Base-by-base conservation (phyloP, 2,329 filamentous ascomycete genomes). In the Penicillium expansum region DNA sequence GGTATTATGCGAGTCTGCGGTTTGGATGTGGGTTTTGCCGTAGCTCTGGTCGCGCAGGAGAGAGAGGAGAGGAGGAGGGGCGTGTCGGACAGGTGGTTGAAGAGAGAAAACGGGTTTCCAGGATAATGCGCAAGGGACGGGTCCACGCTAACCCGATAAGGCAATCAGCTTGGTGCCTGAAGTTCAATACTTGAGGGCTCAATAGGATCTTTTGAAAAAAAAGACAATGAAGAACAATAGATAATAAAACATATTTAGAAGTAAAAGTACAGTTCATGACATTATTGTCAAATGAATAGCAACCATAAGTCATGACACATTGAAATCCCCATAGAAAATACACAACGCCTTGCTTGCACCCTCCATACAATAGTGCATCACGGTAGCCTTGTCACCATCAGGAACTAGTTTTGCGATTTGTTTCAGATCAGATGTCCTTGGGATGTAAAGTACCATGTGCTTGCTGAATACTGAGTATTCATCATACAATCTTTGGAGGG, bases 321-420 rank as follows among this genome's bases (percentile, higher is more conserved):
- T 67, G 52, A 83, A 84, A 11, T 77, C 74, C 5, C 84, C 84
- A 63, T 83, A 82, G 64, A 81, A 87, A 22, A 82, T 79, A 72
- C 83, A 86, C 29, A 87, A 70, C 22, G 83, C 84, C 76, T 97
- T 97, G 74, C 92, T 97, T 7, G 90, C 90, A 13, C 92, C 91
- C 66, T 89, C 82, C 78, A 96, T 90, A 70, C 92, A 96, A 71
- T 97, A 97, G 77, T 99, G 94, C 48, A 90, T 85, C 27, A 93
- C 86, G 43, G 88, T 85, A 18, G 91, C 79, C 75, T 88, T 89
- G 55, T 78, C 69, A 2, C 74, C 77, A 5, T 76, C 72, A 3
- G 75, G 69, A 2, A 77, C 76, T 11, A 76, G 75, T 2, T 76
- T 80, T 4, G 90, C 89, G 60, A 96, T 81, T 74, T 96, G 92